Evolutionary conservation across 208 protist species (phyloP).

Genomic region (Lotmaria passim): DNA sequence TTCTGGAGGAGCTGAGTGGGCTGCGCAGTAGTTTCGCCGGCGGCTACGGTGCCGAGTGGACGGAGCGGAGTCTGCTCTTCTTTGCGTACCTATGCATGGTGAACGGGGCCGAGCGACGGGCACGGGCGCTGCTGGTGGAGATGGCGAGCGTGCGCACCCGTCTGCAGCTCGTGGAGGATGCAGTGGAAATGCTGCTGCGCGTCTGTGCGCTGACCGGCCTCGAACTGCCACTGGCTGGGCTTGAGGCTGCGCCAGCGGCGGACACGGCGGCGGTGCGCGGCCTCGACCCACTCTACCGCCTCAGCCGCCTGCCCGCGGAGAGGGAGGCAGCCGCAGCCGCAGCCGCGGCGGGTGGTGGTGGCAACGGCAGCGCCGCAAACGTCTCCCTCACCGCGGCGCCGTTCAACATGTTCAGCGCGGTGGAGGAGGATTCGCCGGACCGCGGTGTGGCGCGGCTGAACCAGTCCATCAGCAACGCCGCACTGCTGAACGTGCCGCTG

Average conservation of each 20-base stretch:
- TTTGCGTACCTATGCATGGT: slow-evolving; percentile 54
- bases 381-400: background rate
- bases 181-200: slow-evolving; percentile 37
- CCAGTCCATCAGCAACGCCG: slow-evolving; percentile 31
- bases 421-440: slow-evolving; percentile 35
- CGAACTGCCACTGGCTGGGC: slow-evolving; percentile 30
- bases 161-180: slow-evolving; percentile 22
- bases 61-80: slow-evolving; percentile 46
- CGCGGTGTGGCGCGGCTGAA: slow-evolving; percentile 29
- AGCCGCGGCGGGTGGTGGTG: background rate
- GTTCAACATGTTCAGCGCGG: slow-evolving; percentile 22
- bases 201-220: slow-evolving; percentile 44
- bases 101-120: slow-evolving; percentile 61
- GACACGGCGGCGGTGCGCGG: slow-evolving; percentile 13
- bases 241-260: slow-evolving; percentile 9
- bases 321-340: background rate
- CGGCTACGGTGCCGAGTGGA: slow-evolving; percentile 34
- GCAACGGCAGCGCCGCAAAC: background rate
- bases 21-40: slow-evolving; percentile 34
- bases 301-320: slow-evolving; percentile 15
- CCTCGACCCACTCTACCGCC: slow-evolving; percentile 33
- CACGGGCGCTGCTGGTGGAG: slow-evolving; percentile 54
- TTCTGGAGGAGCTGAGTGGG: slow-evolving; percentile 39
- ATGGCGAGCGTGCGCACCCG: slow-evolving; percentile 37
- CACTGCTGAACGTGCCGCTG: slow-evolving; percentile 52